Evolutionary conservation across 1,284 basidiomycete species (phyloP).

Genomic region (Boletus subluridellus): DNA sequence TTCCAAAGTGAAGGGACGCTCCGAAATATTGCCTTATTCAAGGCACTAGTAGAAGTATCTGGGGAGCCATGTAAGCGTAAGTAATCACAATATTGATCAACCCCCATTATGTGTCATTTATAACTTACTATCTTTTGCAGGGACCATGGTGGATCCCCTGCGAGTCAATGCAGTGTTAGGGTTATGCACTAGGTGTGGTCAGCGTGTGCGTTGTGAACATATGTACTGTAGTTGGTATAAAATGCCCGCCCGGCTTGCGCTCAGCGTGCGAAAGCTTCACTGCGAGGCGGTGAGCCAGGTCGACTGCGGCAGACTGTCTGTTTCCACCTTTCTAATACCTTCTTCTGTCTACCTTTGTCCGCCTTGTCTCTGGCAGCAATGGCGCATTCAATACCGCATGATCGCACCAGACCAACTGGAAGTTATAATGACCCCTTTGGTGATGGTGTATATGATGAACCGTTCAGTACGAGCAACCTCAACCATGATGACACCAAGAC

Average conservation of each 20-base stretch:
- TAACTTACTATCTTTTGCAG: too few species aligned
- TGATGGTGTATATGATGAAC: conserved; percentile 23
- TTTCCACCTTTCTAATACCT: neutral
- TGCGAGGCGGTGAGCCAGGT: neutral
- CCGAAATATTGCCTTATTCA: too few species aligned
- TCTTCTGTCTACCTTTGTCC: neutral
- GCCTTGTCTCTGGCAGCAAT: conserved; percentile 26
- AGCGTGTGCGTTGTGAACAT: neutral
- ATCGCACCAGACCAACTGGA: conserved; percentile 7
- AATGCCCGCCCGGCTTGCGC: neutral
- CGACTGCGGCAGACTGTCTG: neutral
- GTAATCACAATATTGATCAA: too few species aligned
- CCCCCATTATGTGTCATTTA: too few species aligned
- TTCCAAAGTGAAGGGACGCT: too few species aligned
- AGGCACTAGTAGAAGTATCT: too few species aligned
- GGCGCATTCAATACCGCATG: conserved; percentile 19
- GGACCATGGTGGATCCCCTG: too few species aligned
- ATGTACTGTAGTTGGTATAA: neutral
- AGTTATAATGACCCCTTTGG: conserved; percentile 28
- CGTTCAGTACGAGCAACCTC: conserved; percentile 17
- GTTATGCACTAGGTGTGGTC: neutral
- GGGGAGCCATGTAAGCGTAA: too few species aligned
- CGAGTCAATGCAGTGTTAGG: too few species aligned
- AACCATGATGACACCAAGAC: conserved; percentile 21
- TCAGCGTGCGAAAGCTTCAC: conserved; percentile 21